Evolutionary conservation across 805 yeast genomes (phyloP), one percentile per base, ranked within the genome.

Genomic region (Hanseniaspora nectarophila): DNA sequence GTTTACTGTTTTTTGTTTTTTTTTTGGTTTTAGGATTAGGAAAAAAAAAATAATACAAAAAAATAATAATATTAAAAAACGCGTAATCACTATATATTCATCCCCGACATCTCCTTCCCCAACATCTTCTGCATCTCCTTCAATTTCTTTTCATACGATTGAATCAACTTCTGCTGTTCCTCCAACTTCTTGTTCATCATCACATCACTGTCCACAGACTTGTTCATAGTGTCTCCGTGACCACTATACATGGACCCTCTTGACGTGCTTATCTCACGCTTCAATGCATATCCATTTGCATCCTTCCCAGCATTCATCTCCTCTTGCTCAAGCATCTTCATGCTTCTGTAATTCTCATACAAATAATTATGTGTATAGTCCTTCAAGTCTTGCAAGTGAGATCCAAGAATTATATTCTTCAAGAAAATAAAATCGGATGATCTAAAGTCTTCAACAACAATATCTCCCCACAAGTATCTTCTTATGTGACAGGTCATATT

Each of bases 361-460:
- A 86, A 72, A 34, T 75, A 70, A 60, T 81, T 81, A 63, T 81
- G 87, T 2, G 95, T 86, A 56, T 75, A 70, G 58, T 85, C 94
- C 68, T 83, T 85, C 65, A 86, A 79, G 59, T 86, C 95, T 62
- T 80, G 80, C 65, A 85, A 73, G 67, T 85, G 94, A 4, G 90
- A 81, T 51, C 83, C 82, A 59, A 86, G 73, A 53, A 86, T 68
- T 3, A 85, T 78, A 58, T 82, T 83, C 61, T 84, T 79, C 66
- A 86, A 73, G 44, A 76, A 71, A 18, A 82, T 70, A 61, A 85
- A 82, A 63, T 86, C 95, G 58, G 84, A 78, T 56, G 73, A 73
- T 32, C 73, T 76, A 13, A 80, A 76, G 60, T 74, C 74, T 53
- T 77, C 79, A 39, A 77, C 72, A 47, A 70, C 73, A 32, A 80